Evolutionary conservation across 257 asterid genomes (phyloP).

Genomic region (Pogostemon cablin): DNA sequence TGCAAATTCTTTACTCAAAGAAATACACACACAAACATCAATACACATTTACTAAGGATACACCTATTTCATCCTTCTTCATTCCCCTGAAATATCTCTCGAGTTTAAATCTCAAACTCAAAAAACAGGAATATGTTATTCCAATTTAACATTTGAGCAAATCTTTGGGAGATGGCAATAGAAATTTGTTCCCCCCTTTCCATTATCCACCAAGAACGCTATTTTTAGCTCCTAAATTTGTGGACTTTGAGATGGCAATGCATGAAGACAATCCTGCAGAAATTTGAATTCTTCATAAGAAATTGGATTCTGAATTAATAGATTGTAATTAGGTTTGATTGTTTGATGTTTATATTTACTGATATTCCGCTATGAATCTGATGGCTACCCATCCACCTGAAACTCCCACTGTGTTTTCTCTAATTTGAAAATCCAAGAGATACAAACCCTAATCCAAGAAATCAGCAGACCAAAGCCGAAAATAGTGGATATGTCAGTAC

Average conservation of each 20-base stretch:
- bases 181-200: constrained; percentile 70
- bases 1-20: too few relatives aligned
- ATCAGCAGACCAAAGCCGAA: too few relatives aligned
- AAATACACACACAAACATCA: too few relatives aligned
- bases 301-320: neutral
- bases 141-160: constrained; percentile 61
- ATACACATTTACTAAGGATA: too few relatives aligned
- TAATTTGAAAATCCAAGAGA: neutral
- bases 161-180: constrained; percentile 86
- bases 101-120: constrained; percentile 7
- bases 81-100: constrained; percentile 11
- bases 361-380: constrained; percentile 64
- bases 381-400: constrained; percentile 80
- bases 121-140: neutral
- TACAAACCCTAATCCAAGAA: too few relatives aligned
- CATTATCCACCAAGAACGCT: constrained; percentile 93
- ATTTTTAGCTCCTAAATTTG: constrained; percentile 88
- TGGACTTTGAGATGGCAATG: constrained; percentile 94
- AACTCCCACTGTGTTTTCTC: constrained; percentile 72
- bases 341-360: constrained; percentile 33
- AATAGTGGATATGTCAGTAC: too few relatives aligned
- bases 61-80: neutral
- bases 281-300: neutral
- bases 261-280: constrained; percentile 82
- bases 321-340: neutral